A percentile compares a stretch with the other conserved stretches of the same genome.
phyloP scores from a whole-genome alignment of 2,329 filamentous ascomycete species.

The Aspergillus felis region DNA sequence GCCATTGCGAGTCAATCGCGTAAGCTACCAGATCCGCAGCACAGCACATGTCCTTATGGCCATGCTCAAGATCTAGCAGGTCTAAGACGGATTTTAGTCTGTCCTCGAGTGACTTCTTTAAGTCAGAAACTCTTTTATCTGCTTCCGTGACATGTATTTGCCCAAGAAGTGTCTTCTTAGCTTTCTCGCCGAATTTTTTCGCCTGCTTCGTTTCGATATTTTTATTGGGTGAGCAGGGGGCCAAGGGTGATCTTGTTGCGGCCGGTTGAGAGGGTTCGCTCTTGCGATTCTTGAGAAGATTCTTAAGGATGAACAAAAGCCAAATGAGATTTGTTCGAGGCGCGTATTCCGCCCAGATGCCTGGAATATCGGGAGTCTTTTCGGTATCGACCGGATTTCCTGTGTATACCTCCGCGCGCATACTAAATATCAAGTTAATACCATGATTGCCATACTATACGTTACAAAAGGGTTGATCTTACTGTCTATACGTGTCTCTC shows the following conservation, averaged over 20 bases:
- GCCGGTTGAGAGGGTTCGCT: conserved; percentile 11
- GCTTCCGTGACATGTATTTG: conserved; percentile 10
- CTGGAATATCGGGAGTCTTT: conserved; percentile 30
- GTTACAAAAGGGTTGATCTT: conserved; percentile 12
- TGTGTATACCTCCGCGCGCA: conserved; percentile 41
- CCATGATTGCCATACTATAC: neutral
- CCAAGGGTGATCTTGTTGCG: conserved; percentile 27
- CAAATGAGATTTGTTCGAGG: conserved; percentile 62
- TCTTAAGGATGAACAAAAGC: conserved; percentile 58
- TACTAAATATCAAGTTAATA: conserved; percentile 22
- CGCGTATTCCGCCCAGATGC: conserved; percentile 53
- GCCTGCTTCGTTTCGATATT: conserved; percentile 2
- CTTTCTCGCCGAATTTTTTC: conserved; percentile 1
- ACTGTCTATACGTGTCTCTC: conserved; percentile 42
- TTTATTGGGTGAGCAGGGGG: conserved; percentile 31
- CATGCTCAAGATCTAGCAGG: conserved; percentile 36
- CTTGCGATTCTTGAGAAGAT: conserved; percentile 46
- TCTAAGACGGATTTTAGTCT: conserved; percentile 31
- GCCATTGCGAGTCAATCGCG: conserved; percentile 41
- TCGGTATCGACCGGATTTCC: conserved; percentile 41
- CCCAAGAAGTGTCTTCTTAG: conserved; percentile 1
- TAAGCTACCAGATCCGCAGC: conserved; percentile 42
- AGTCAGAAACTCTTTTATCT: conserved; percentile 14
- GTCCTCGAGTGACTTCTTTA: conserved; percentile 29
- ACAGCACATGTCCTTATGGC: conserved; percentile 40